A percentile compares a stretch with the other conserved stretches of the same genome.
phyloP scores from a whole-genome alignment of 768 basidiomycete species.

The Megacollybia marginata region DNA sequence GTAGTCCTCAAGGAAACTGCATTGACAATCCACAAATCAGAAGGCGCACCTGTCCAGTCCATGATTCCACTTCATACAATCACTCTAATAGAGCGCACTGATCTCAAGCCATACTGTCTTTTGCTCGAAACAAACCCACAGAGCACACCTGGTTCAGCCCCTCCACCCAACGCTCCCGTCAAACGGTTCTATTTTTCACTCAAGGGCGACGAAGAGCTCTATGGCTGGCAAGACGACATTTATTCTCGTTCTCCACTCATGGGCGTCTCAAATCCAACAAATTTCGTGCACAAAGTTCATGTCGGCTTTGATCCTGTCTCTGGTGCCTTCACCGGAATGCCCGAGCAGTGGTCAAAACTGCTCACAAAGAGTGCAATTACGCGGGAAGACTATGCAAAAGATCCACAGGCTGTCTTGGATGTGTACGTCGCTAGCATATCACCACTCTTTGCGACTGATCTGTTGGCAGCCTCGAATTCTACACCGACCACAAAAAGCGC shows the following conservation, averaged over 20 bases:
- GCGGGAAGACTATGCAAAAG: constrained; percentile 92
- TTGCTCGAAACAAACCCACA: constrained; percentile 63
- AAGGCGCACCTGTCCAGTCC: constrained; percentile 55
- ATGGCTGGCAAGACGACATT: constrained; percentile 96
- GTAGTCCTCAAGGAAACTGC: constrained; percentile 76
- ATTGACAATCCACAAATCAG: constrained; percentile 82
- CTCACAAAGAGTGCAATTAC: constrained; percentile 97
- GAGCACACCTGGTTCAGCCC: too few species aligned
- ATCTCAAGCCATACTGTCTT: constrained; percentile 92
- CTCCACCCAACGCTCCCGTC: constrained; percentile 23
- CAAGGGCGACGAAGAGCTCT: constrained; percentile 95
- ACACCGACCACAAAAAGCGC: constrained; percentile 96
- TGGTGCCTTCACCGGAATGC: constrained; percentile 94
- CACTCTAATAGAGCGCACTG: constrained; percentile 82
- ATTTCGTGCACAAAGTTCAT: constrained; percentile 98
- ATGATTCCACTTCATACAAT: constrained; percentile 70
- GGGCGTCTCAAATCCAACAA: constrained; percentile 91
- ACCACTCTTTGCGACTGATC: too few species aligned
- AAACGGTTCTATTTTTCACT: constrained; percentile 75
- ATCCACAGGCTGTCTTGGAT: constrained; percentile 95
- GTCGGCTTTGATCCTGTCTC: constrained; percentile 94
- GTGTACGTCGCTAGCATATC: constrained; percentile 28
- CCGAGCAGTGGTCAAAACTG: constrained; percentile 96
- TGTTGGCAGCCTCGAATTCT: constrained; percentile 68
- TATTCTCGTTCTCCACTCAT: constrained; percentile 88